phyloP scores from a whole-genome alignment of 805 yeast genomes.

The Saturnispora zaruensis region DNA sequence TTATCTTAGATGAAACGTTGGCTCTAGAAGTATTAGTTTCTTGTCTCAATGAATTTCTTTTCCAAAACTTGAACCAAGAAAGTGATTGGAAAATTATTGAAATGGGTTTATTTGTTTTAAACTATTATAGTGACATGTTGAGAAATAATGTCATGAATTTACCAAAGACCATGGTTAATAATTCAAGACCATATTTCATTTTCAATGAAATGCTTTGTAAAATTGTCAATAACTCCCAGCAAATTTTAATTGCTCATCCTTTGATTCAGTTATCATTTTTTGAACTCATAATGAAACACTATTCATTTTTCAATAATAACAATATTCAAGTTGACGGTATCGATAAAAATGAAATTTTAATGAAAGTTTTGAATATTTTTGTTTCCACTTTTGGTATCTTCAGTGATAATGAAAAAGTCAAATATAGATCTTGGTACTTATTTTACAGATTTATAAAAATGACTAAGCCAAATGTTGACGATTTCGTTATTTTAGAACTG shows the following conservation, averaged over 20 bases:
- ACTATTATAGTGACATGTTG: conserved; percentile 69
- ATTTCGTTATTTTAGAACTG: conserved; percentile 43
- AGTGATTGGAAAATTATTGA: conserved; percentile 76
- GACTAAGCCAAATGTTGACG: conserved; percentile 57
- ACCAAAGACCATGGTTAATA: conserved; percentile 55
- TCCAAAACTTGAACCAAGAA: conserved; percentile 12
- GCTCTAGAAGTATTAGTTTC: conserved; percentile 29
- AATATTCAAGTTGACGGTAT: conserved; percentile 32
- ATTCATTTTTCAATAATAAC: conserved; percentile 45
- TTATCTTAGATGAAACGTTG: conserved; percentile 32
- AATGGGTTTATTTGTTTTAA: conserved; percentile 76
- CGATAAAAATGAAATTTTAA: conserved; percentile 42
- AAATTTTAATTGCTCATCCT: conserved; percentile 58
- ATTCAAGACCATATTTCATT: conserved; percentile 55
- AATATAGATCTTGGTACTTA: conserved; percentile 83
- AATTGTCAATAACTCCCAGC: conserved; percentile 28
- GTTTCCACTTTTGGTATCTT: conserved; percentile 77
- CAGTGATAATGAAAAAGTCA: conserved; percentile 62
- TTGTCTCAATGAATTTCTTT: conserved; percentile 42
- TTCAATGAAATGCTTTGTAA: conserved; percentile 54
- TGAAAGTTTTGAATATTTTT: conserved; percentile 65
- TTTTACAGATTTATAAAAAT: conserved; percentile 75
- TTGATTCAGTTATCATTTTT: conserved; percentile 72
- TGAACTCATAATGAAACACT: conserved; percentile 77
- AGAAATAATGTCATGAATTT: conserved; percentile 68